Base-by-base conservation (phyloP, 2,329 filamentous ascomycete genomes). In the Aspergillus sp. region DNA sequence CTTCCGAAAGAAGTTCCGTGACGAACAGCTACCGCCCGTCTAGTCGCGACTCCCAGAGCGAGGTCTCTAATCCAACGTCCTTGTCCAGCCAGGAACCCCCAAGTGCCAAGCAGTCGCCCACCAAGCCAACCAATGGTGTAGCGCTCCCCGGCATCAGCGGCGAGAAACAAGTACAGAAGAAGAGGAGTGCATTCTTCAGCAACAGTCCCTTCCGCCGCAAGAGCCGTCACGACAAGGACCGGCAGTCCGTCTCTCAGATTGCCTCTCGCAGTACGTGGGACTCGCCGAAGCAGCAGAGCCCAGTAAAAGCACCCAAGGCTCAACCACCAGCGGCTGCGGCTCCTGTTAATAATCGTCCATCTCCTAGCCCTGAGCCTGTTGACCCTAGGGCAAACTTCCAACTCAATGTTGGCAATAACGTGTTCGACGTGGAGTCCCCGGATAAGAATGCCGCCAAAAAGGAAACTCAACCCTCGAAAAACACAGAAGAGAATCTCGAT, bases 321-420 rank as follows among this genome's bases (percentile, higher is more conserved):
- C 56, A 55, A 9, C 49, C 52, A 32, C 45, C 45, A 16, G 16
- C n/a, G 19, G 32, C 30, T 14, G 14, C 52, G 43, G 44, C 49
- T 13, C 53, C 55, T n/a, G 56, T 58, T 40, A 52, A 55, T 38
- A 61, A 61, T 16, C 64, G 60, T 17, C 59, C 52, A n/a, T 63
- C 65, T 41, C 78, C 76, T 49, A 95, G 90, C 63, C 90, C 90
- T 3, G 90, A 95, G 49, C 88, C 89, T 1, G 92, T 94, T 35
- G 94, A 96, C 66, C 92, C 93, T 51, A 87, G 94, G 56, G 91
- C 93, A 36, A 96, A 88, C 68, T 86, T 97, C 63, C 93, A 95
- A 55, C 80, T 99, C 24, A 96, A 96, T 64, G 84, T 99, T 50
- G 94, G 94, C 7, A 90, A 95, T 63, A 99, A 99, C 63, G 90